Evolutionary conservation across 768 basidiomycete genomes (phyloP).

Genomic region (Gloeopeniophorella convolvens): DNA sequence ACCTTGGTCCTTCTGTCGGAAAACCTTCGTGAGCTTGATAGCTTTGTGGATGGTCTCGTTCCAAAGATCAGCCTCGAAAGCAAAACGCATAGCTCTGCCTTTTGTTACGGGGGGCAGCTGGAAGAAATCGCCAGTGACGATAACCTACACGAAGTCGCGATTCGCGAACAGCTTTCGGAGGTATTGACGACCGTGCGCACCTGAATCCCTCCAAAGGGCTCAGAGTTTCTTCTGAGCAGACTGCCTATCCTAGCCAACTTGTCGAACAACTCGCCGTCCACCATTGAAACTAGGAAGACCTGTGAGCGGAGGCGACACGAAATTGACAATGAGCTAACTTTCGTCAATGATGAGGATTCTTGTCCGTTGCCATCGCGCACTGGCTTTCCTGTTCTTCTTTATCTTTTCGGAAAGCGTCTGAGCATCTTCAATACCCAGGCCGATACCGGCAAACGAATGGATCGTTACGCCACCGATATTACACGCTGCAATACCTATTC

Average conservation of each 20-base stretch:
- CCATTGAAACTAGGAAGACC: constrained; percentile 78
- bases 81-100: constrained; percentile 63
- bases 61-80: constrained; percentile 88
- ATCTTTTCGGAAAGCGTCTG: constrained; percentile 60
- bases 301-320: constrained; percentile 2
- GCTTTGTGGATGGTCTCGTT: constrained; percentile 63
- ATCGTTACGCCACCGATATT: constrained; percentile 95
- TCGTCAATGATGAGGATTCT: constrained; percentile 82
- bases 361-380: constrained; percentile 73
- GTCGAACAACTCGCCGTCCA: constrained; percentile 90
- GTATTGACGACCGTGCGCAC: constrained; percentile 29
- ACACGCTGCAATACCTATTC: constrained; percentile 84
- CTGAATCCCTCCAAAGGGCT: constrained; percentile 94
- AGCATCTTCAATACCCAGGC: constrained; percentile 64
- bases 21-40: constrained; percentile 93
- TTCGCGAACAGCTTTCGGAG: background rate
- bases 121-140: constrained; percentile 97
- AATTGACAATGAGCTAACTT: constrained; percentile 36
- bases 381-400: constrained; percentile 79
- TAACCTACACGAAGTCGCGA: constrained; percentile 41
- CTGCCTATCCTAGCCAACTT: constrained; percentile 74
- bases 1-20: constrained; percentile 91
- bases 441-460: constrained; percentile 94
- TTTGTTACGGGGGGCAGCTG: constrained; percentile 91
- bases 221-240: constrained; percentile 48